phyloP scores from a whole-genome alignment of 2,329 filamentous ascomycete genomes.

The Aspergillus melleus region DNA sequence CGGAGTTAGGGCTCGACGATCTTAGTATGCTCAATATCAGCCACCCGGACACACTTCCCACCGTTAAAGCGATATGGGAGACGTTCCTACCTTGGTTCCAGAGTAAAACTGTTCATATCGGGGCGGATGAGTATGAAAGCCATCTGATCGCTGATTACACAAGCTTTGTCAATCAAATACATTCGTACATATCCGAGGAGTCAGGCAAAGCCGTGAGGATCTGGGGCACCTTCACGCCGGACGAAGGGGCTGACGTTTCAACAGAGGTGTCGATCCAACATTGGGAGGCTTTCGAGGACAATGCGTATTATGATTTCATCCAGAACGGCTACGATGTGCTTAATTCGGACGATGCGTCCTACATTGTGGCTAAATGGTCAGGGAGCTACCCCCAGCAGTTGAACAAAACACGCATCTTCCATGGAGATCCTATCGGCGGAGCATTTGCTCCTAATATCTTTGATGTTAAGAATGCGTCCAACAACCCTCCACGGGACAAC shows the following conservation, averaged over 20 bases:
- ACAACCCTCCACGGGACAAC: conserved; percentile 47
- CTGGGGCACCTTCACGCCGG: conserved; percentile 56
- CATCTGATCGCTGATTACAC: conserved; percentile 51
- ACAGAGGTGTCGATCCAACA: conserved; percentile 53
- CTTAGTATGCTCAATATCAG: conserved; percentile 55
- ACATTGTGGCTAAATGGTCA: conserved; percentile 52
- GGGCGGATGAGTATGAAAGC: conserved; percentile 56
- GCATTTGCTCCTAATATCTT: conserved; percentile 52
- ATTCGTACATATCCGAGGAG: conserved; percentile 42
- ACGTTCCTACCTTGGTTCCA: conserved; percentile 58
- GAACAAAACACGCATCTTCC: conserved; percentile 45
- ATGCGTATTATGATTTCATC: conserved; percentile 51
- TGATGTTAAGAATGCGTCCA: conserved; percentile 46
- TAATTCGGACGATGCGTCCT: conserved; percentile 55
- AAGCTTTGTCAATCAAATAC: conserved; percentile 47
- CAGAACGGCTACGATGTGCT: conserved; percentile 51
- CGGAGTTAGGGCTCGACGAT: conserved; percentile 51
- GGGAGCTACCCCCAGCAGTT: conserved; percentile 45
- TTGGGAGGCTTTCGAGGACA: conserved; percentile 54
- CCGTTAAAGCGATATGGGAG: conserved; percentile 41
- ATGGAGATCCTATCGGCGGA: conserved; percentile 42
- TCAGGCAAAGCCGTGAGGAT: conserved; percentile 49
- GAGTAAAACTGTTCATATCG: conserved; percentile 55
- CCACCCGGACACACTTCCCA: conserved; percentile 53
- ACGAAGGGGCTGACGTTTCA: conserved; percentile 41